Percentiles rank a stretch among this genome's conserved stretches.
Evolutionary conservation across 768 basidiomycete genomes (phyloP).

Genomic region (Strobilomyces echinocephalus): DNA sequence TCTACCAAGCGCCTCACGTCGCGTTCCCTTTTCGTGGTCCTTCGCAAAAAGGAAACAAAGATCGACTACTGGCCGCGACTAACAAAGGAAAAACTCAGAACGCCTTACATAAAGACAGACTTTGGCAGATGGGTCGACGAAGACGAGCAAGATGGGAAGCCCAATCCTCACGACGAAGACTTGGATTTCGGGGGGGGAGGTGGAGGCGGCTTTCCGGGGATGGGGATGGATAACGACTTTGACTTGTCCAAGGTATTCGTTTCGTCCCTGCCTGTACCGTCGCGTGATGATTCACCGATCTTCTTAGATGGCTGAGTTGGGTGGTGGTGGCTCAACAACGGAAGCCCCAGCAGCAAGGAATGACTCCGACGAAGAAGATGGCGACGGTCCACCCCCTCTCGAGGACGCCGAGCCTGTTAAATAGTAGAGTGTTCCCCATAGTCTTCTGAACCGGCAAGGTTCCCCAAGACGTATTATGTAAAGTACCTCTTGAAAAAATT

Average conservation of each 20-base stretch:
- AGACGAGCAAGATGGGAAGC: constrained; percentile 82
- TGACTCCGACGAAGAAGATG: constrained; percentile 31
- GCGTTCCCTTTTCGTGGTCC: constrained; percentile 60
- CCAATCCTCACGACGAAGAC: constrained; percentile 35
- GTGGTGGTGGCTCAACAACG: constrained; percentile 9
- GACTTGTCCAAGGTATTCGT: constrained; percentile 58
- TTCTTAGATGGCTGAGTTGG: constrained; percentile 33
- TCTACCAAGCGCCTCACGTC: constrained; percentile 52
- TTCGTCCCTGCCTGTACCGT: constrained; percentile 2
- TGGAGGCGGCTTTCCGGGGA: constrained; percentile 35
- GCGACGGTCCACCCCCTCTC: constrained; percentile 59
- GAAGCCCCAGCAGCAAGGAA: constrained; percentile 11
- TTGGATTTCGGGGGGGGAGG: neutral
- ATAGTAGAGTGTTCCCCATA: neutral
- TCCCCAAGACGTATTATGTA: constrained; percentile 12
- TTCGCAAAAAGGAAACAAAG: constrained; percentile 77
- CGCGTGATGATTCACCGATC: constrained; percentile 6
- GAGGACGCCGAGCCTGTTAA: constrained; percentile 53
- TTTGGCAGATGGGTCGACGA: constrained; percentile 96
- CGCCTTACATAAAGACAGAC: constrained; percentile 86
- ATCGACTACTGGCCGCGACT: constrained; percentile 90
- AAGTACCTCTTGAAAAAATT: constrained; percentile 11
- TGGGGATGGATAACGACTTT: constrained; percentile 20
- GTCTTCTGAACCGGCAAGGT: neutral
- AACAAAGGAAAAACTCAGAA: constrained; percentile 81